Evolutionary conservation across 495 filamentous ascomycete species (phyloP).

Genomic region (Talaromyces adpressus): DNA sequence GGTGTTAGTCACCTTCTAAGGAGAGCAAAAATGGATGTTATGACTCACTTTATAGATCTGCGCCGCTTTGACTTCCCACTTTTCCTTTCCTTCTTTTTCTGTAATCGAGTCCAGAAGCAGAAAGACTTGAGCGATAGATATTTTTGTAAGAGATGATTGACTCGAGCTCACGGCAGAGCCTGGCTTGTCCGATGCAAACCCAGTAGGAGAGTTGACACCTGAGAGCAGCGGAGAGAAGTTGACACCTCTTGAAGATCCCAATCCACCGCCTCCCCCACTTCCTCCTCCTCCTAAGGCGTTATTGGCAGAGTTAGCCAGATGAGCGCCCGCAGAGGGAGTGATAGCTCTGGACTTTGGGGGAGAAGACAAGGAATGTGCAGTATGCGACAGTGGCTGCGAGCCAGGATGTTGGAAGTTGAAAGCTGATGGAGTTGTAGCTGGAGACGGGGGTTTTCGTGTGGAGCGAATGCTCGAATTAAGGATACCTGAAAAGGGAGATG

Average conservation of each 20-base stretch:
- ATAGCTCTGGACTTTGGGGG: slow-evolving; percentile 49
- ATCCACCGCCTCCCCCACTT: slow-evolving; percentile 53
- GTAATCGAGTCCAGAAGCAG: slow-evolving; percentile 89
- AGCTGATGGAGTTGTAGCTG: slow-evolving; percentile 42
- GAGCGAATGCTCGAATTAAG: slow-evolving; percentile 43
- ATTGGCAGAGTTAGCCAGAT: slow-evolving; percentile 52
- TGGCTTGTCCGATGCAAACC: slow-evolving; percentile 46
- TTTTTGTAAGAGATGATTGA: slow-evolving; percentile 60
- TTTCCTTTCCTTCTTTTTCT: slow-evolving; percentile 79
- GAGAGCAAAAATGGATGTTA: neutral
- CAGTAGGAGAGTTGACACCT: slow-evolving; percentile 53
- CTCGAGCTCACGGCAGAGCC: slow-evolving; percentile 32
- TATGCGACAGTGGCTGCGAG: slow-evolving; percentile 47
- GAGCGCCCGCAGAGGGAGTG: slow-evolving; percentile 53
- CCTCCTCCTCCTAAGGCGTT: slow-evolving; percentile 48
- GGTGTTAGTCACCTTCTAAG: neutral
- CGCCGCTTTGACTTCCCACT: slow-evolving; percentile 90
- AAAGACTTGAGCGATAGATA: slow-evolving; percentile 91
- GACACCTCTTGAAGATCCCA: slow-evolving; percentile 46
- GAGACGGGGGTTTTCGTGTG: slow-evolving; percentile 41
- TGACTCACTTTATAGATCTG: slow-evolving; percentile 78
- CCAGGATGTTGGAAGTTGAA: slow-evolving; percentile 52
- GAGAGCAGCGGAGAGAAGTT: slow-evolving; percentile 59
- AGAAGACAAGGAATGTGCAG: slow-evolving; percentile 49
- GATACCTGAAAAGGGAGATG: slow-evolving; percentile 50